A percentile compares a stretch with the other conserved stretches of the same genome.
Evolutionary conservation across 345 rosid genomes (phyloP).

Genomic region (Triadica sebifera): DNA sequence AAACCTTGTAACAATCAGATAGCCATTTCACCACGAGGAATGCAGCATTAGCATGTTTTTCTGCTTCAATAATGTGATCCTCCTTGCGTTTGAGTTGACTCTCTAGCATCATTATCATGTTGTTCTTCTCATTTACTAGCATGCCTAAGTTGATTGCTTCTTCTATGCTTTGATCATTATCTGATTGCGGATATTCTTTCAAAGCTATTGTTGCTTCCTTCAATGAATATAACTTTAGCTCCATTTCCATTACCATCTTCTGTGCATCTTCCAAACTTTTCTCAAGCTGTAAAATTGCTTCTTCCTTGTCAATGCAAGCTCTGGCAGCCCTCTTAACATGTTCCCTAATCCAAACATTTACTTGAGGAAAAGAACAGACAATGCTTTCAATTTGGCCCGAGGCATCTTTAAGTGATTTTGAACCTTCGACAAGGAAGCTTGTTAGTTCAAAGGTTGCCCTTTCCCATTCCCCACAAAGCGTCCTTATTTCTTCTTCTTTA

Average conservation of each 20-base stretch:
- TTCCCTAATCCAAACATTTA: constrained; percentile 54
- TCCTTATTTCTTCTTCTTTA: constrained; percentile 56
- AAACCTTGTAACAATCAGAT: constrained; percentile 33
- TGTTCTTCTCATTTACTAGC: constrained; percentile 44
- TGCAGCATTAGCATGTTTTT: constrained; percentile 47
- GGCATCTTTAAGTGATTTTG: constrained; percentile 81
- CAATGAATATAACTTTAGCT: constrained; percentile 63
- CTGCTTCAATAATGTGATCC: constrained; percentile 42
- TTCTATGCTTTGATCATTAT: constrained; percentile 34
- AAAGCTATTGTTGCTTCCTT: constrained; percentile 67
- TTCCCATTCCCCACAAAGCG: constrained; percentile 70
- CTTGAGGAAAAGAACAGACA: constrained; percentile 64
- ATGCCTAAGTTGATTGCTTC: constrained; percentile 35
- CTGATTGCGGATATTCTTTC: constrained; percentile 44
- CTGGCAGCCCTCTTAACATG: constrained; percentile 71
- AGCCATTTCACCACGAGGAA: constrained; percentile 53
- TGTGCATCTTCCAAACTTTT: constrained; percentile 84
- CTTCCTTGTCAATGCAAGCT: constrained; percentile 79
- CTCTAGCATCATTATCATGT: constrained; percentile 36
- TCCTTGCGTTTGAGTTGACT: constrained; percentile 35
- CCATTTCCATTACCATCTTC: constrained; percentile 67
- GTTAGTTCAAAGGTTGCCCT: constrained; percentile 77
- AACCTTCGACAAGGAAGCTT: constrained; percentile 74
- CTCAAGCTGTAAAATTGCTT: constrained; percentile 63
- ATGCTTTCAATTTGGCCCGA: constrained; percentile 64